phyloP scores from a whole-genome alignment of 768 basidiomycete genomes.

The Daedaleopsis nitida region DNA sequence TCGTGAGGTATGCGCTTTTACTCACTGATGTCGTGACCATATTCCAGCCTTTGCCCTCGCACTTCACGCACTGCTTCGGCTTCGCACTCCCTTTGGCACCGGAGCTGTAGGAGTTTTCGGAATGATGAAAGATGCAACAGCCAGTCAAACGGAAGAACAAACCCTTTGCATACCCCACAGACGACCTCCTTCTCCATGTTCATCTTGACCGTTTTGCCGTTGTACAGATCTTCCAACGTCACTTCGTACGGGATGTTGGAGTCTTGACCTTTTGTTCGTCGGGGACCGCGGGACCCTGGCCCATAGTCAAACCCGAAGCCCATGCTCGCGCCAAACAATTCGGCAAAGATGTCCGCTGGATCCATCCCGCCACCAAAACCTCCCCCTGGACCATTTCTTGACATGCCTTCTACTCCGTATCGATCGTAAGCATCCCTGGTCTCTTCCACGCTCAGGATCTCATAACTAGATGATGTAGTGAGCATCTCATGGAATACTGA shows the following conservation, averaged over 20 bases:
- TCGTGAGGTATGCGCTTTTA: background rate
- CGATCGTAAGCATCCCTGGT: constrained; percentile 72
- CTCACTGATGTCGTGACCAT: constrained; percentile 56
- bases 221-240: constrained; percentile 90
- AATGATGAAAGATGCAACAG: background rate
- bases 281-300: constrained; percentile 36
- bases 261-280: constrained; percentile 66
- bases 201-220: constrained; percentile 86
- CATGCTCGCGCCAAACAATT: constrained; percentile 66
- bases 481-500: background rate
- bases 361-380: constrained; percentile 45
- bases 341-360: constrained; percentile 70
- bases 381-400: constrained; percentile 46
- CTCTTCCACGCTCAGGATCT: constrained; percentile 74
- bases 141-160: constrained; percentile 20
- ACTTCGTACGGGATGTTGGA: constrained; percentile 80
- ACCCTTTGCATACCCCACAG: constrained; percentile 85
- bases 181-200: constrained; percentile 85
- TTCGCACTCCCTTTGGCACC: constrained; percentile 86
- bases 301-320: constrained; percentile 70
- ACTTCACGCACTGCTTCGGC: constrained; percentile 76
- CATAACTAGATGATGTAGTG: constrained; percentile 59
- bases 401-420: constrained; percentile 70
- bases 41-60: constrained; percentile 83
- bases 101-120: constrained; percentile 46